Evolutionary conservation across 768 basidiomycete genomes (phyloP).

Genomic region (Pholiota conissans): DNA sequence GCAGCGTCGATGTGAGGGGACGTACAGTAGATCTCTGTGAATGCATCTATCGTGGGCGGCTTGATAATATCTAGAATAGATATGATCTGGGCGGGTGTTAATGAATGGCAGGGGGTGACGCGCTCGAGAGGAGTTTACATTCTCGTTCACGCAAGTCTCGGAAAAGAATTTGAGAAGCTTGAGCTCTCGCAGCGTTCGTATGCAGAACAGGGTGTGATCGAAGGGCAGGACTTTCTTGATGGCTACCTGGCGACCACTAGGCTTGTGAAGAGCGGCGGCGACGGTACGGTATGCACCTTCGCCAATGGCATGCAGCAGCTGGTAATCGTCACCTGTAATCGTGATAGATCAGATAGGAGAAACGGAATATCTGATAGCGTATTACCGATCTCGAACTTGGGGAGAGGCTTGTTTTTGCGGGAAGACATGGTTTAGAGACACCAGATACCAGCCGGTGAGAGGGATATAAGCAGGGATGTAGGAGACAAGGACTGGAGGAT

Average conservation of each 20-base stretch:
- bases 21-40: conserved; percentile 87
- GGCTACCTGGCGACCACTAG: conserved; percentile 81
- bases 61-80: conserved; percentile 91
- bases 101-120: conserved; percentile 1
- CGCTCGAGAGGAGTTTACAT: conserved; percentile 39
- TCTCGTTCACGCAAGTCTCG: conserved; percentile 78
- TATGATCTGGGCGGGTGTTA: conserved; percentile 62
- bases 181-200: conserved; percentile 87
- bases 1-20: background rate
- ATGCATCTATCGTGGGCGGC: conserved; percentile 69
- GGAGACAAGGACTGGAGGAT: conserved; percentile 14
- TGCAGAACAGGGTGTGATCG: conserved; percentile 89
- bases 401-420: conserved; percentile 65
- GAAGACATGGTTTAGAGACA: conserved; percentile 47
- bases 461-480: conserved; percentile 18
- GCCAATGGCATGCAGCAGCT: conserved; percentile 71
- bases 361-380: conserved; percentile 3
- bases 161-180: conserved; percentile 88
- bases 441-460: conserved; percentile 52
- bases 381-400: conserved; percentile 73
- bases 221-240: conserved; percentile 97
- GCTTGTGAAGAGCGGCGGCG: conserved; percentile 82
- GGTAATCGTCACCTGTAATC: conserved; percentile 66
- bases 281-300: conserved; percentile 93
- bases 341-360: conserved; percentile 10